Percentiles rank a stretch among this genome's conserved stretches.
phyloP scores from a whole-genome alignment of 2,329 filamentous ascomycete species.

The Lecanicillium sp. region DNA sequence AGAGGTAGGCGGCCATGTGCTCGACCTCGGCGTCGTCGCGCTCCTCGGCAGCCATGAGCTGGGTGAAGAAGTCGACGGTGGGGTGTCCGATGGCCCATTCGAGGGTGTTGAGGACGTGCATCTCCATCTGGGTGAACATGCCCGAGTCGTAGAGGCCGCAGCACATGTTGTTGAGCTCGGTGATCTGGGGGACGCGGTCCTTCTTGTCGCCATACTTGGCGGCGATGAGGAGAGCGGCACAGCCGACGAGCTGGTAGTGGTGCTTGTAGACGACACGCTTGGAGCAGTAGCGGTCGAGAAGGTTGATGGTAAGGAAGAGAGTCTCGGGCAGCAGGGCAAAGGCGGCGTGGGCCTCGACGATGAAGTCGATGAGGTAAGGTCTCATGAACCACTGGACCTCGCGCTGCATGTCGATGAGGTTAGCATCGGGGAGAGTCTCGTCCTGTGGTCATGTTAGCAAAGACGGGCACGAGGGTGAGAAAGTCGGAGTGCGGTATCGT shows the following conservation, averaged over 20 bases:
- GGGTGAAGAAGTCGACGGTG: slow-evolving; percentile 89
- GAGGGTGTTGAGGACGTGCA: slow-evolving; percentile 96
- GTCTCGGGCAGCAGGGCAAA: slow-evolving; percentile 93
- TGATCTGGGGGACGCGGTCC: slow-evolving; percentile 94
- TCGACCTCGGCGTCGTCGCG: slow-evolving; percentile 77
- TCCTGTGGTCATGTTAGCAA: slow-evolving; percentile 39
- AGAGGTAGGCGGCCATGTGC: slow-evolving; percentile 90
- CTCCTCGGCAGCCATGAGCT: slow-evolving; percentile 79
- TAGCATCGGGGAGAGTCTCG: slow-evolving; percentile 90
- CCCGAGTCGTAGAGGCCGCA: slow-evolving; percentile 96
- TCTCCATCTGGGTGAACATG: slow-evolving; percentile 99
- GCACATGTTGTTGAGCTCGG: slow-evolving; percentile 98
- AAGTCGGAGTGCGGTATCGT: background rate
- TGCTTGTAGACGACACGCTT: slow-evolving; percentile 97
- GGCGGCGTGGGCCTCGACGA: slow-evolving; percentile 92
- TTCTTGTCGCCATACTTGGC: slow-evolving; percentile 99
- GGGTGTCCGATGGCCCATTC: slow-evolving; percentile 96
- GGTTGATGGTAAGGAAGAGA: slow-evolving; percentile 91
- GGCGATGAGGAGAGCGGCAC: slow-evolving; percentile 89
- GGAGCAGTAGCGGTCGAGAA: slow-evolving; percentile 96
- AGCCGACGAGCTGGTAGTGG: slow-evolving; percentile 96
- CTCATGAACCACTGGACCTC: slow-evolving; percentile 99
- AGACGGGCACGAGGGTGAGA: slow-evolving; percentile 20
- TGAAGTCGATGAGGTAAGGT: slow-evolving; percentile 94
- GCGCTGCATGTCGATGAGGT: slow-evolving; percentile 96